A percentile compares a stretch with the other conserved stretches of the same genome.
Conservation (phyloP, 805 yeast genomes). For the Saturnispora ahearnii region DNA sequence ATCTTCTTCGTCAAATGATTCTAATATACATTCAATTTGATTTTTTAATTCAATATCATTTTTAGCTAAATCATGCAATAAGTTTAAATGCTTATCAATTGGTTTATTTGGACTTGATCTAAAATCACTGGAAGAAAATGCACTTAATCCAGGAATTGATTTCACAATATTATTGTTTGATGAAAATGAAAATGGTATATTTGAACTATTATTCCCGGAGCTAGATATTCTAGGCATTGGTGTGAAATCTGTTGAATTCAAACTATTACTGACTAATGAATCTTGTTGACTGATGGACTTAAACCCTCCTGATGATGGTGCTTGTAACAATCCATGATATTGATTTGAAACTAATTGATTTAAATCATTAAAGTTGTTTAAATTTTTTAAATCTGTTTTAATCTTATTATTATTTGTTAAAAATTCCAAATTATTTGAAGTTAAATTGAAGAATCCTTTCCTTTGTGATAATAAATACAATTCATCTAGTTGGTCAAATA, state of each 20-base stretch:
- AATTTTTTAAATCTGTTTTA: conserved; percentile 18
- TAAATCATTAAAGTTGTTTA: conserved; percentile 24
- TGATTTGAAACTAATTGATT: conserved; percentile 20
- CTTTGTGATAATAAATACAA: conserved; percentile 25
- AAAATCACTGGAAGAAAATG: conserved; percentile 5
- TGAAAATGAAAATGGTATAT: conserved; percentile 12
- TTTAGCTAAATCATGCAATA: conserved; percentile 24
- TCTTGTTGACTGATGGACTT: not conserved
- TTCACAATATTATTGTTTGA: conserved; percentile 12
- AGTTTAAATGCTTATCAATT: conserved; percentile 21
- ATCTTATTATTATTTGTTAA: conserved; percentile 22
- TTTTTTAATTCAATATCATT: conserved; percentile 27
- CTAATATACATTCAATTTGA: conserved; percentile 20
- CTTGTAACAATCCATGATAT: conserved; percentile 10
- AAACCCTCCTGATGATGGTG: not conserved
- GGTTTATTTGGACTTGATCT: conserved; percentile 15
- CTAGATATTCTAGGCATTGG: conserved; percentile 8
- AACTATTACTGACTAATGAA: not conserved
- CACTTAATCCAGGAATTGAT: conserved; percentile 14
- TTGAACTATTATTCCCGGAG: not conserved
- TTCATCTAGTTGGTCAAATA: conserved; percentile 25
- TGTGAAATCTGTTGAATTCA: conserved; percentile 2
- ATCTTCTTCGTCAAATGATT: conserved; percentile 27
- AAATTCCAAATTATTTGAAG: conserved; percentile 25
- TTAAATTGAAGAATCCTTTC: conserved; percentile 26